phyloP scores from a whole-genome alignment of 2,329 filamentous ascomycete species.

The Colletotrichum salicis region DNA sequence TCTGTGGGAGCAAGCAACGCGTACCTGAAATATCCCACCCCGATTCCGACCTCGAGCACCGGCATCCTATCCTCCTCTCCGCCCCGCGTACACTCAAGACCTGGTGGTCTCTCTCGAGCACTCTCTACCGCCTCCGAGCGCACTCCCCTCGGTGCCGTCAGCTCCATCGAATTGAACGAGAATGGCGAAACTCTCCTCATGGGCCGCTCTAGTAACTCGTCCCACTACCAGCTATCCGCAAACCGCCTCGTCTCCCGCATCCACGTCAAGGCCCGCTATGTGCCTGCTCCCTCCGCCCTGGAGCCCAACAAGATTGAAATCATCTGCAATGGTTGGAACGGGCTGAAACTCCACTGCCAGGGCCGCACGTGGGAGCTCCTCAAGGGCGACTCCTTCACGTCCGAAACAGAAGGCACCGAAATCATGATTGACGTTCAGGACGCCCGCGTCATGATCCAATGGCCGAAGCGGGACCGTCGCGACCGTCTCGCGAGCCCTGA shows the following conservation, averaged over 20 bases:
- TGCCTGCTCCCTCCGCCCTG: slow-evolving; percentile 73
- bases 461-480: slow-evolving; percentile 74
- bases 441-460: slow-evolving; percentile 86
- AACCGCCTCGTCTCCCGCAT: slow-evolving; percentile 94
- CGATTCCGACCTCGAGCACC: slow-evolving; percentile 92
- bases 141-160: slow-evolving; percentile 83
- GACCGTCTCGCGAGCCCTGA: slow-evolving; percentile 63
- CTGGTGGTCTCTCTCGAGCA: slow-evolving; percentile 45
- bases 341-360: slow-evolving; percentile 90
- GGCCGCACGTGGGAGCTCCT: slow-evolving; percentile 85
- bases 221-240: slow-evolving; percentile 92
- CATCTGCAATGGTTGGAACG: slow-evolving; percentile 95
- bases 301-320: slow-evolving; percentile 86
- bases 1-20: slow-evolving; percentile 53
- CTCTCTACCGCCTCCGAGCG: slow-evolving; percentile 78
- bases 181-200: slow-evolving; percentile 86
- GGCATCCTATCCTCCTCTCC: slow-evolving; percentile 91
- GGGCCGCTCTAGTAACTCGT: slow-evolving; percentile 94
- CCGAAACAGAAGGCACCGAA: slow-evolving; percentile 86
- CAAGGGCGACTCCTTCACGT: slow-evolving; percentile 90
- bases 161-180: slow-evolving; percentile 81
- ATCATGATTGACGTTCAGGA: slow-evolving; percentile 97
- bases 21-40: slow-evolving; percentile 85
- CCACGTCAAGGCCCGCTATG: slow-evolving; percentile 88
- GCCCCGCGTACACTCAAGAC: slow-evolving; percentile 55